Evolutionary conservation across 2,329 filamentous ascomycete genomes (phyloP).

Genomic region (Phoma sp.): DNA sequence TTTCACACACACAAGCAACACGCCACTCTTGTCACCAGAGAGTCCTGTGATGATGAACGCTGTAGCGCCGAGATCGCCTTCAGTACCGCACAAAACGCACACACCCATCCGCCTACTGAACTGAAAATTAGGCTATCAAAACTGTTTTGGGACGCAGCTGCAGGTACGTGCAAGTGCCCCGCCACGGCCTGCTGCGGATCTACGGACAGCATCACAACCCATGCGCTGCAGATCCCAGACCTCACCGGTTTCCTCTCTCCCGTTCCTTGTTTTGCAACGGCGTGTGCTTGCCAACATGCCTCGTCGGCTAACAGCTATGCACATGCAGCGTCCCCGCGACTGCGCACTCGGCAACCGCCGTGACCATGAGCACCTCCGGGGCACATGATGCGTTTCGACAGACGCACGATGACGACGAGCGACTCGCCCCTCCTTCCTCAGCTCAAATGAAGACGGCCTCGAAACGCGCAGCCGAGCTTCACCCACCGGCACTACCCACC

Average conservation of each 20-base stretch:
- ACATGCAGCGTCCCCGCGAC: conserved; percentile 7
- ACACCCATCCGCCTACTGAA: not conserved
- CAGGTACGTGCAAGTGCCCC: conserved; percentile 18
- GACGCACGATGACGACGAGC: conserved; percentile 23
- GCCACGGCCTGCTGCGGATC: conserved; percentile 10
- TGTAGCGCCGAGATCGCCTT: not conserved
- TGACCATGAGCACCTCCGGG: conserved; percentile 16
- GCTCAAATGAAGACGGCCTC: conserved; percentile 14
- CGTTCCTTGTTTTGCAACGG: not conserved
- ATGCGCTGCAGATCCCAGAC: conserved; percentile 9
- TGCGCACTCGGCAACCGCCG: conserved; percentile 9
- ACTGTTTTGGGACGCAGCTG: conserved; percentile 5
- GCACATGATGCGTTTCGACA: conserved; percentile 5
- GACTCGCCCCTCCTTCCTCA: conserved; percentile 23
- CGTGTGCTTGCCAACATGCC: conserved; percentile 9
- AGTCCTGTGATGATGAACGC: not conserved
- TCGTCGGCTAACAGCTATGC: conserved; percentile 21
- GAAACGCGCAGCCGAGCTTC: conserved; percentile 6
- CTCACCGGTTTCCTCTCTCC: conserved; percentile 4
- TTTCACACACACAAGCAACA: not conserved
- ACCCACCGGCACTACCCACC: conserved; percentile 5
- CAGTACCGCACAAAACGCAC: not conserved
- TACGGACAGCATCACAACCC: conserved; percentile 5
- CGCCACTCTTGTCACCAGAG: not conserved
- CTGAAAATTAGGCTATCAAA: not conserved